Evolutionary conservation across 768 basidiomycete species (phyloP).

Genomic region (Boletus subparvulus): DNA sequence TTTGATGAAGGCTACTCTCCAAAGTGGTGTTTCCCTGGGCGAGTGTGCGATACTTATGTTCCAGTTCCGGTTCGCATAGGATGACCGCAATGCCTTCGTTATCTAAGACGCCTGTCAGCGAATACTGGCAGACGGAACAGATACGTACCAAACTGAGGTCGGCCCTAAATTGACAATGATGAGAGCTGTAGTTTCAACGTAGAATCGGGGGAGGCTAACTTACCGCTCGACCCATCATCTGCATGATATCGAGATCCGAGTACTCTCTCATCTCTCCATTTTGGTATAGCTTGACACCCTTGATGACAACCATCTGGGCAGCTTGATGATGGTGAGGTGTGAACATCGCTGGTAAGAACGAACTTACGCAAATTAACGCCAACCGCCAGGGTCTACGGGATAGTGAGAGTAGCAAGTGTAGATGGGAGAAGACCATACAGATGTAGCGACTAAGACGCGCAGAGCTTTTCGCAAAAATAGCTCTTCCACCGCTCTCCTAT

Average conservation of each 20-base stretch:
- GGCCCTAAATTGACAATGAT: constrained; percentile 48
- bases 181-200: not conserved
- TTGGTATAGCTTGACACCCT: constrained; percentile 81
- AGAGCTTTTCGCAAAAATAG: constrained; percentile 65
- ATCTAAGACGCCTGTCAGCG: constrained; percentile 44
- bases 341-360: not conserved
- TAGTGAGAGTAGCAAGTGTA: constrained; percentile 3
- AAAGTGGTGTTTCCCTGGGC: constrained; percentile 72
- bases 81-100: constrained; percentile 83
- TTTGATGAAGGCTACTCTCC: constrained; percentile 82
- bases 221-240: constrained; percentile 95
- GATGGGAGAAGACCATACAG: constrained; percentile 47
- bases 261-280: constrained; percentile 74
- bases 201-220: constrained; percentile 20
- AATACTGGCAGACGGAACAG: not conserved
- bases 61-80: constrained; percentile 71
- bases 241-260: constrained; percentile 89
- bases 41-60: constrained; percentile 68
- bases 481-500: constrained; percentile 72
- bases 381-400: constrained; percentile 83
- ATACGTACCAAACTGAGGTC: constrained; percentile 81
- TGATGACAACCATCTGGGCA: constrained; percentile 91
- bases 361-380: constrained; percentile 90
- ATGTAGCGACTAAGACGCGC: constrained; percentile 76
- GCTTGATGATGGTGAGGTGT: constrained; percentile 43